Conservation (phyloP, 1,284 basidiomycete genomes). For the Cutaneotrichosporon sp. region DNA sequence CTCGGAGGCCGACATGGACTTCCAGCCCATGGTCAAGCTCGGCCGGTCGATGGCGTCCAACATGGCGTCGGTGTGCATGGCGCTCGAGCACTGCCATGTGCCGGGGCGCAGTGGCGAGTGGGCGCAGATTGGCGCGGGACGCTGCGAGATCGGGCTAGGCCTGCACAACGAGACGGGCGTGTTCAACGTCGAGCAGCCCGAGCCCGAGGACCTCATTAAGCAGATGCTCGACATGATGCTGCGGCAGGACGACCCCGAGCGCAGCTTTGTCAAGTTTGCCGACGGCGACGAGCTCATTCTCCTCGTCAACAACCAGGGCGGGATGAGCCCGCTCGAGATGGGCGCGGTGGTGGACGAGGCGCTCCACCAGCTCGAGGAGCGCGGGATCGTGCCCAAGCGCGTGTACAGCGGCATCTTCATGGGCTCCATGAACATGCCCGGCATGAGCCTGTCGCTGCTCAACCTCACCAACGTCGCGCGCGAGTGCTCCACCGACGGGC, state of each 20-base stretch:
- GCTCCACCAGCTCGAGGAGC: slow-evolving; percentile 47
- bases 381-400: slow-evolving; percentile 50
- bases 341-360: slow-evolving; percentile 55
- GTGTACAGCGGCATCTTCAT: slow-evolving; percentile 56
- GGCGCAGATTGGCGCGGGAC: slow-evolving; percentile 50
- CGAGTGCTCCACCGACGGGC: slow-evolving; percentile 21
- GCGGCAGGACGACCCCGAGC: slow-evolving; percentile 54
- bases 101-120: slow-evolving; percentile 55
- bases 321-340: slow-evolving; percentile 56
- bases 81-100: slow-evolving; percentile 58
- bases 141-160: slow-evolving; percentile 57
- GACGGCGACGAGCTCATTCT: slow-evolving; percentile 51
- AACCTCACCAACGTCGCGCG: slow-evolving; percentile 53
- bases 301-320: slow-evolving; percentile 58
- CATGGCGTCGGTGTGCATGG: slow-evolving; percentile 55
- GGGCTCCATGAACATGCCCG: slow-evolving; percentile 58
- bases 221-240: slow-evolving; percentile 47
- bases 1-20: slow-evolving; percentile 38
- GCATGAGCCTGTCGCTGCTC: slow-evolving; percentile 55
- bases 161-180: slow-evolving; percentile 58
- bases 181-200: slow-evolving; percentile 45
- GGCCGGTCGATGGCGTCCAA: slow-evolving; percentile 46
- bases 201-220: slow-evolving; percentile 43
- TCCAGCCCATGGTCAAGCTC: slow-evolving; percentile 41
- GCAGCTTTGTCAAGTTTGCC: slow-evolving; percentile 55